Evolutionary conservation across 1,284 basidiomycete species (phyloP).

Genomic region (Cryptococcus sp.): DNA sequence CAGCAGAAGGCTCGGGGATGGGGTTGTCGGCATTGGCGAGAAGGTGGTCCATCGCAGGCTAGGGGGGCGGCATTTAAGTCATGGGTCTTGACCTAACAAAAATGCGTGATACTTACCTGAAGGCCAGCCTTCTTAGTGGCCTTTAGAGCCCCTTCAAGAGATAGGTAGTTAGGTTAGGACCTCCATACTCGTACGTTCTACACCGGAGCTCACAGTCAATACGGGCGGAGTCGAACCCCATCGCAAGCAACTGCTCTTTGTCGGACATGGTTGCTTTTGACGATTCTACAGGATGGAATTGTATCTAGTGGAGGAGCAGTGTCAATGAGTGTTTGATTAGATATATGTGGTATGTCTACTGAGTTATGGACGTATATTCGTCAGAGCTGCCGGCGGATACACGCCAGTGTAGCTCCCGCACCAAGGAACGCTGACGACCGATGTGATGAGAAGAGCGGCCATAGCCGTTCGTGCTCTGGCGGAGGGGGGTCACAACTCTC

Average conservation of each 20-base stretch:
- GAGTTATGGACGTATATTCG: too few relatives aligned
- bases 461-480: too few relatives aligned
- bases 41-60: constrained; percentile 85
- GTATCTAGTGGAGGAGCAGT: too few relatives aligned
- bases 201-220: constrained; percentile 68
- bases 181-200: not conserved
- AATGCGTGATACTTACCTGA: constrained; percentile 27
- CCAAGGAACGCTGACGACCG: too few relatives aligned
- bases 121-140: constrained; percentile 74
- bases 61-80: constrained; percentile 28
- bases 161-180: not conserved
- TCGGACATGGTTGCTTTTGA: constrained; percentile 50
- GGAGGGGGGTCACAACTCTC: too few relatives aligned
- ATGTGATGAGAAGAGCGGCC: too few relatives aligned
- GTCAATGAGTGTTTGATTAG: too few relatives aligned
- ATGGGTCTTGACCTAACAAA: not conserved
- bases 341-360: too few relatives aligned
- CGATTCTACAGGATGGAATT: not conserved
- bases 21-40: constrained; percentile 71
- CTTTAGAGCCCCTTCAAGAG: constrained; percentile 69
- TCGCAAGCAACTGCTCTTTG: constrained; percentile 72
- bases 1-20: constrained; percentile 54
- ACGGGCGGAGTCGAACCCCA: constrained; percentile 80
- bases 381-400: too few relatives aligned
- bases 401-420: too few relatives aligned